These are phyloP conservation scores for Trichoderma parareesei DNA, from an alignment of 495 filamentous ascomycete species.

Conservation along the genomic window DNA sequence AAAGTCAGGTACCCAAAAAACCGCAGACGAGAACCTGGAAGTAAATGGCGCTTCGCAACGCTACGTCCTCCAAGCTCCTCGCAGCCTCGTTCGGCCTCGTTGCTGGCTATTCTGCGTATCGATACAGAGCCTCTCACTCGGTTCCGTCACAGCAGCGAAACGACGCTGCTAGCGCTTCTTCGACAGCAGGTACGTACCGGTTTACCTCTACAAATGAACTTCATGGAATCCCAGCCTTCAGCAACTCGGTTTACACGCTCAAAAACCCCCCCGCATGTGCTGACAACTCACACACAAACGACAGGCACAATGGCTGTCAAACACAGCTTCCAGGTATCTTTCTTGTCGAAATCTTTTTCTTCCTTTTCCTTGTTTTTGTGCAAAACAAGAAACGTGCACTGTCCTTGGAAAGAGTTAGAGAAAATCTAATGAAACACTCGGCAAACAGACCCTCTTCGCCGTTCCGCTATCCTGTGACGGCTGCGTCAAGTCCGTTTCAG, in stretches of 20 bases:
- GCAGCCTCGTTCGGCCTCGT: conserved; percentile 3
- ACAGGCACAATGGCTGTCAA: conserved; percentile 22
- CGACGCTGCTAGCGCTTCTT: too few relatives aligned
- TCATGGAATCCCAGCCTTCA: background rate
- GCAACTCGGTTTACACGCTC: background rate
- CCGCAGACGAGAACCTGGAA: background rate
- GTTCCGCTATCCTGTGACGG: conserved; percentile 86
- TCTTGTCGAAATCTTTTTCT: background rate
- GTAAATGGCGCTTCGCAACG: conserved; percentile 8
- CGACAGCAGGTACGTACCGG: background rate
- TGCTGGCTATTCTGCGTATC: conserved; percentile 5
- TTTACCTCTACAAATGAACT: background rate
- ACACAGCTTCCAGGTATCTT: conserved; percentile 23
- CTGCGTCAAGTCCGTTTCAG: conserved; percentile 79
- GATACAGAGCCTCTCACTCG: background rate
- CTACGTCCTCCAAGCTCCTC: background rate
- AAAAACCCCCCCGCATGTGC: background rate
- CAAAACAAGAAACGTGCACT: background rate
- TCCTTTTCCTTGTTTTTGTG: background rate
- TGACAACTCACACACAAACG: background rate
- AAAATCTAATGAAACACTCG: conserved; percentile 19
- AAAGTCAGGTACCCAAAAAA: too few relatives aligned
- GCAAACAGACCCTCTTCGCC: conserved; percentile 74
- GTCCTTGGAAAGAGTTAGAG: conserved; percentile 4
- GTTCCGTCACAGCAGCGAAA: background rate